These are phyloP conservation scores for Excoecaria agallocha DNA, from an alignment of 345 rosid species.

Conservation along the genomic window DNA sequence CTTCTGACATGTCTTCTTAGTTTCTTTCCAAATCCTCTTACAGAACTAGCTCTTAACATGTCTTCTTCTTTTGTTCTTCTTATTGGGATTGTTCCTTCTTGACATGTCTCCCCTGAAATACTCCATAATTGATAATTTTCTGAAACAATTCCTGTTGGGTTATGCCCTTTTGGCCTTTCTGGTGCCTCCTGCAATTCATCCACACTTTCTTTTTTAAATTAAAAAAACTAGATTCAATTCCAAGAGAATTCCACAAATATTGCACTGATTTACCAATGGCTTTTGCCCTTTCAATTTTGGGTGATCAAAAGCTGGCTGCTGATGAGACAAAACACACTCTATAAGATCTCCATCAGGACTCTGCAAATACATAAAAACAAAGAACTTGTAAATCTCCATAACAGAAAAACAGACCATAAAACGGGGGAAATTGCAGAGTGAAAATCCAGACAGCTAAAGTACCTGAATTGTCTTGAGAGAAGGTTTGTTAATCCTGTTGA, in stretches of 20 bases:
- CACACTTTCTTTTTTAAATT: neutral
- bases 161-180: constrained; percentile 56
- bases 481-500: constrained; percentile 84
- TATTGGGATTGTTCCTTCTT: constrained; percentile 88
- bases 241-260: neutral
- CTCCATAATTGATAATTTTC: constrained; percentile 81
- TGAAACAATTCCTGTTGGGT: constrained; percentile 18
- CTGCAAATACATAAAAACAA: constrained; percentile 36
- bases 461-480: constrained; percentile 80
- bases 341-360: constrained; percentile 84
- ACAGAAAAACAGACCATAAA: constrained; percentile 15
- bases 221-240: neutral
- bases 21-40: constrained; percentile 68
- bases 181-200: constrained; percentile 61
- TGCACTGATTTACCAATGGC: constrained; percentile 50
- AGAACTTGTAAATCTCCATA: neutral
- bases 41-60: constrained; percentile 70
- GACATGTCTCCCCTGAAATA: constrained; percentile 70
- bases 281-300: constrained; percentile 60
- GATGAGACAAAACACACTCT: constrained; percentile 76
- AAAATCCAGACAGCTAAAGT: constrained; percentile 8
- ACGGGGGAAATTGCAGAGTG: constrained; percentile 9
- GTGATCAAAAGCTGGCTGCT: constrained; percentile 93
- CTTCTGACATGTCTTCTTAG: constrained; percentile 54
- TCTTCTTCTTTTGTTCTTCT: constrained; percentile 88